Conservation (phyloP, 1,284 basidiomycete genomes). For the Uromyces viciae-fabae region DNA sequence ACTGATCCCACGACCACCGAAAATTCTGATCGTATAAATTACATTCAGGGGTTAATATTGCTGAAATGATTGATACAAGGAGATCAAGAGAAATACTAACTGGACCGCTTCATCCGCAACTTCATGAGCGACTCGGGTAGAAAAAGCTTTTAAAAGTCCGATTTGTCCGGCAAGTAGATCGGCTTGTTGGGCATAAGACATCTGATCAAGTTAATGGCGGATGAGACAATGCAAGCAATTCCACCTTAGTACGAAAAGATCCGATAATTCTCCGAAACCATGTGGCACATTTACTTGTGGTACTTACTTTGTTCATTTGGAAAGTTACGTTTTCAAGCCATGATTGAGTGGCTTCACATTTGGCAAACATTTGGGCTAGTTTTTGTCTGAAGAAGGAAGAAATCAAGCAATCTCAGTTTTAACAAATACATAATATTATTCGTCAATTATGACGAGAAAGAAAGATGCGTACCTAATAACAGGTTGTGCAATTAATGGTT, state of each 20-base stretch:
- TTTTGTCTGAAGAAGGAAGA: conserved; percentile 47
- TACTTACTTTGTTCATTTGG: conserved; percentile 78
- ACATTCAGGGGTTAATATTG: conserved; percentile 61
- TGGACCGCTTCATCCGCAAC: conserved; percentile 73
- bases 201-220: conserved; percentile 37
- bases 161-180: conserved; percentile 63
- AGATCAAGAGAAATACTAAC: conserved; percentile 49
- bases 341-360: conserved; percentile 73
- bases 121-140: conserved; percentile 53
- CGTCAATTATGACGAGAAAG: neutral
- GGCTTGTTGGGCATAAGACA: conserved; percentile 69
- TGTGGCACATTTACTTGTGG: too few species aligned
- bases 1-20: conserved; percentile 66
- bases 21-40: conserved; percentile 68
- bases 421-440: neutral
- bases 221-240: too few species aligned
- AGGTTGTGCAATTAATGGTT: conserved; percentile 73
- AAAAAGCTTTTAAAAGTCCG: conserved; percentile 65
- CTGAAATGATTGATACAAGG: neutral
- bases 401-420: neutral
- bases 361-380: conserved; percentile 77
- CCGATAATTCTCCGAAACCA: too few species aligned
- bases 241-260: too few species aligned
- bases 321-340: conserved; percentile 87
- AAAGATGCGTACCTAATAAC: conserved; percentile 63